Conservation (phyloP, 2,329 filamentous ascomycete genomes). For the Spiromastix sp. region DNA sequence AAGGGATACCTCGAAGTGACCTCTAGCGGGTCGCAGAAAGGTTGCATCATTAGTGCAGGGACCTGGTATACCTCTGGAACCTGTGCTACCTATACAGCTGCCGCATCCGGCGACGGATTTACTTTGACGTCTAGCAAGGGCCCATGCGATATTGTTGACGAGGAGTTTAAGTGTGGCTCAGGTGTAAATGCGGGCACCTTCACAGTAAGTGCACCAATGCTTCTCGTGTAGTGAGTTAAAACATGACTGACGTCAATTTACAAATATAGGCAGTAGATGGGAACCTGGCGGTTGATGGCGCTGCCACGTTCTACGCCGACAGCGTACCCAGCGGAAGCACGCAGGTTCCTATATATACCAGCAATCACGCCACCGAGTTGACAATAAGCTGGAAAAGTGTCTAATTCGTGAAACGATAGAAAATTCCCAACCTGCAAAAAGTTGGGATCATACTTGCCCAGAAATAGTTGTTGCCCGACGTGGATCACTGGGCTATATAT, state of each 20-base stretch:
- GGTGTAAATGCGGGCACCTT: slow-evolving; percentile 21
- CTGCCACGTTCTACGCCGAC: slow-evolving; percentile 22
- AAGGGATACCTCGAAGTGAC: slow-evolving; percentile 46
- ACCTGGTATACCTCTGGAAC: slow-evolving; percentile 55
- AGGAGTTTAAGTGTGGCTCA: slow-evolving; percentile 41
- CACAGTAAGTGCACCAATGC: slow-evolving; percentile 17
- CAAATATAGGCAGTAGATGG: too few relatives aligned
- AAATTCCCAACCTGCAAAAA: too few relatives aligned
- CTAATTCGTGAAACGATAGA: too few relatives aligned
- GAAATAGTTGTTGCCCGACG: too few relatives aligned
- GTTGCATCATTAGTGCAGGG: slow-evolving; percentile 52
- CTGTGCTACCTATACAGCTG: slow-evolving; percentile 52
- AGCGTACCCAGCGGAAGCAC: slow-evolving; percentile 20
- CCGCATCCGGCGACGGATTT: slow-evolving; percentile 35
- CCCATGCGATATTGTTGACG: slow-evolving; percentile 41
- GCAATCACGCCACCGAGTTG: slow-evolving; percentile 17
- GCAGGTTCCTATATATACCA: slow-evolving; percentile 21
- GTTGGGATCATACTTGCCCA: too few relatives aligned
- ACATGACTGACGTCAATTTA: too few relatives aligned
- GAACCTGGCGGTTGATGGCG: slow-evolving; percentile 12
- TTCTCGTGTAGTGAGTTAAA: too few relatives aligned
- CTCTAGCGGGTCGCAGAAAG: slow-evolving; percentile 34
- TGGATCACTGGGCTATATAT: too few relatives aligned
- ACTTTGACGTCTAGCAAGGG: slow-evolving; percentile 47
- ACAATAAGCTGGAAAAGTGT: slow-evolving; percentile 24